Evolutionary conservation across 129 eudicot genomes (phyloP).

Genomic region (Tagetes patula): DNA sequence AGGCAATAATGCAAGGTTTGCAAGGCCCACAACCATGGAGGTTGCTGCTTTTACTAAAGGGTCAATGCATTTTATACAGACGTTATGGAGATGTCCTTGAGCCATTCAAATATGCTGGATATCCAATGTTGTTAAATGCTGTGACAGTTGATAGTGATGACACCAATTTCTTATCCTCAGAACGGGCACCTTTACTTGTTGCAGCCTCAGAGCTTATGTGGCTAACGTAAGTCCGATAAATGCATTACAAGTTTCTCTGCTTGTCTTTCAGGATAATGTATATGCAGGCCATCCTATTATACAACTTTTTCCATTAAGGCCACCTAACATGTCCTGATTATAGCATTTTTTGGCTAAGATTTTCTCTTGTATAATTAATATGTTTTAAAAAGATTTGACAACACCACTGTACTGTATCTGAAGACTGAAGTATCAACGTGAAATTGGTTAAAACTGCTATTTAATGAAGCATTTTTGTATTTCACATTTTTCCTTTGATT

Average conservation of each 20-base stretch:
- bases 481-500: not conserved
- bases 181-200: conserved; percentile 88
- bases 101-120: conserved; percentile 98
- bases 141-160: conserved; percentile 90
- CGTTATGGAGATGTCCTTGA: conserved; percentile 81
- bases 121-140: conserved; percentile 94
- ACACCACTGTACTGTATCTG: not conserved
- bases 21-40: conserved; percentile 99
- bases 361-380: not conserved
- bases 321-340: not conserved
- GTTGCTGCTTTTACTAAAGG: conserved; percentile 85
- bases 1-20: conserved; percentile 98
- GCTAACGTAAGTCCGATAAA: conserved; percentile 82
- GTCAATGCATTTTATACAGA: conserved; percentile 89
- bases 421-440: not conserved
- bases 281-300: not conserved
- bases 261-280: not conserved
- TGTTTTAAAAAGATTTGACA: not conserved
- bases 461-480: not conserved
- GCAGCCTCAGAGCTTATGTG: conserved; percentile 97
- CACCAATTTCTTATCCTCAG: conserved; percentile 81
- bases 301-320: not conserved
- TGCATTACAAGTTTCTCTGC: not conserved
- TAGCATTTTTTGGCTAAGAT: not conserved
- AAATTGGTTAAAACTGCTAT: not conserved